Conservation (phyloP, 192 early-diverging fungal genomes). For the Linnemannia hyalina region DNA sequence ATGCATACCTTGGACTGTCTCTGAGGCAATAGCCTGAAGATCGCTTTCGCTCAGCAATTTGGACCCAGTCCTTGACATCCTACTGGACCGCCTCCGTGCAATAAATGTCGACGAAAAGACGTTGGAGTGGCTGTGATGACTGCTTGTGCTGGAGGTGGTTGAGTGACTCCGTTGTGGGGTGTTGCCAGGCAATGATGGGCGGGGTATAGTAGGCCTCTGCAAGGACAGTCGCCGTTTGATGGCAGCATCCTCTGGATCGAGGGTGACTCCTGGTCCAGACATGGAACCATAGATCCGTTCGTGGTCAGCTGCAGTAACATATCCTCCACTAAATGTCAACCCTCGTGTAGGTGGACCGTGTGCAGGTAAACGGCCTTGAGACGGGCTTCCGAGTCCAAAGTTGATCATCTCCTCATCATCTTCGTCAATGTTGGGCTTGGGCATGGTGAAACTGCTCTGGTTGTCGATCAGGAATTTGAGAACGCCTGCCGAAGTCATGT, state of each 20-base stretch:
- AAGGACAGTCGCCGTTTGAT: slow-evolving; percentile 36
- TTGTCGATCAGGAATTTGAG: slow-evolving; percentile 82
- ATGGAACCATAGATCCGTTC: slow-evolving; percentile 26
- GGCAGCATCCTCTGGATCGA: slow-evolving; percentile 30
- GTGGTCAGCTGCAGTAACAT: slow-evolving; percentile 41
- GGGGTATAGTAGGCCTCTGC: slow-evolving; percentile 36
- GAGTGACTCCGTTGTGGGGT: slow-evolving; percentile 38
- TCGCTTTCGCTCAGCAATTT: slow-evolving; percentile 21
- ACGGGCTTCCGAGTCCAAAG: slow-evolving; percentile 17
- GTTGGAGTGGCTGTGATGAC: slow-evolving; percentile 35
- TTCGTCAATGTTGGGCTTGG: slow-evolving; percentile 39
- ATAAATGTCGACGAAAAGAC: slow-evolving; percentile 25
- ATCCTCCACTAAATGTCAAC: slow-evolving; percentile 23
- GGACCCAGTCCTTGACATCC: slow-evolving; percentile 31
- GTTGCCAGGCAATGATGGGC: slow-evolving; percentile 37
- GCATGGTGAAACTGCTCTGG: slow-evolving; percentile 63
- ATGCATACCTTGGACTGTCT: not conserved
- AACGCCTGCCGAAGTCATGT: slow-evolving; percentile 80
- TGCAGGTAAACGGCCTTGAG: slow-evolving; percentile 3
- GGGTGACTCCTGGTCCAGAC: slow-evolving; percentile 11
- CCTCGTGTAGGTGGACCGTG: not conserved
- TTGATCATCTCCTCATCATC: slow-evolving; percentile 46
- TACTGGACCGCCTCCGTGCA: slow-evolving; percentile 30
- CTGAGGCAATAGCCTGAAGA: not conserved
- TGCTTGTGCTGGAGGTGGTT: slow-evolving; percentile 46